These are phyloP conservation scores for Lentinula aciculospora DNA, from an alignment of 768 basidiomycete species.

Conservation along the genomic window DNA sequence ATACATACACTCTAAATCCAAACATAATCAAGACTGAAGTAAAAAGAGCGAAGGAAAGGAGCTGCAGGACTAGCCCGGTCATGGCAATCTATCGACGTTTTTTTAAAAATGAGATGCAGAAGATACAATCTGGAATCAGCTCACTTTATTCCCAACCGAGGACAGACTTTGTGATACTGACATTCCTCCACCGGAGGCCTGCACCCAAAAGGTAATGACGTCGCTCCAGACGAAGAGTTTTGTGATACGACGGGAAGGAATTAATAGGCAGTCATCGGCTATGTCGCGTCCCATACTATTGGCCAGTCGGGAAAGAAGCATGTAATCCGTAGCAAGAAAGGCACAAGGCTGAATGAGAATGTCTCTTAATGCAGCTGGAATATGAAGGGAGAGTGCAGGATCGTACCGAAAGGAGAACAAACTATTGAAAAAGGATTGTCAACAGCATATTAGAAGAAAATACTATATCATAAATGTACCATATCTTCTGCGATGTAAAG, in stretches of 20 bases:
- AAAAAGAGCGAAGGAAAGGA: slow-evolving; percentile 36
- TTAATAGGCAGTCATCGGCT: slow-evolving; percentile 29
- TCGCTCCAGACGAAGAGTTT: slow-evolving; percentile 46
- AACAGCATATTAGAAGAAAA: neutral
- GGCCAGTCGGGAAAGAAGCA: slow-evolving; percentile 45
- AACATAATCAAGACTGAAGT: slow-evolving; percentile 27
- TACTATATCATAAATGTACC: neutral
- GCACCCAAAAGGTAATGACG: slow-evolving; percentile 45
- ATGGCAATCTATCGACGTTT: slow-evolving; percentile 27
- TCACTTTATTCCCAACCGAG: slow-evolving; percentile 17
- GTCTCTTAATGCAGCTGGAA: neutral
- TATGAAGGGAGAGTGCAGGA: neutral
- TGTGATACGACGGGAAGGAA: slow-evolving; percentile 34
- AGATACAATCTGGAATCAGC: slow-evolving; percentile 12
- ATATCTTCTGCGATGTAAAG: neutral
- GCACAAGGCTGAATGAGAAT: slow-evolving; percentile 41
- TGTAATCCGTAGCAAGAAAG: slow-evolving; percentile 49
- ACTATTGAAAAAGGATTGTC: neutral
- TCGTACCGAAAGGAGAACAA: slow-evolving; percentile 3
- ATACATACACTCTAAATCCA: slow-evolving; percentile 24
- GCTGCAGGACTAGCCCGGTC: slow-evolving; percentile 36
- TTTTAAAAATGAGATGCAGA: neutral
- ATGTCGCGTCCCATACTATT: slow-evolving; percentile 22
- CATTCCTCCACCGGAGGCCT: slow-evolving; percentile 34
- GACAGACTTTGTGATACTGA: slow-evolving; percentile 16